Percentiles rank a stretch among this genome's conserved stretches.
phyloP scores from a whole-genome alignment of 768 basidiomycete species.

The Rhodosporidiobolus odoratus region DNA sequence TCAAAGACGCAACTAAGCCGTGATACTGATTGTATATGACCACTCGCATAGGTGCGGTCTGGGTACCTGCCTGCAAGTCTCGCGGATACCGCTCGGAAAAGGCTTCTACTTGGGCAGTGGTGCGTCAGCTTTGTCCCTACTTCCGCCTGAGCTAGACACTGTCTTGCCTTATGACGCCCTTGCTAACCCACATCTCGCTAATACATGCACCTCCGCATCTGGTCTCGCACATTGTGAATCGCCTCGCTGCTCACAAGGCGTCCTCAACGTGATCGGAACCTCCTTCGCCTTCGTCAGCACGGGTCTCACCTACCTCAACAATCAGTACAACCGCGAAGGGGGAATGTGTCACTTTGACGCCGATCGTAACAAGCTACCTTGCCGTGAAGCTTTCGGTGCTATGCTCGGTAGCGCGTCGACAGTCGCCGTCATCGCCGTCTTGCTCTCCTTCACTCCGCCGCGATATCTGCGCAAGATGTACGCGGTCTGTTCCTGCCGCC shows the following conservation, averaged over 20 bases:
- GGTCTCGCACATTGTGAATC: background rate
- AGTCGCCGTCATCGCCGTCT: slow-evolving; percentile 38
- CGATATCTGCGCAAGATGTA: slow-evolving; percentile 33
- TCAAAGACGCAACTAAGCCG: no score
- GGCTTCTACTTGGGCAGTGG: slow-evolving; percentile 60
- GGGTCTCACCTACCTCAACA: slow-evolving; percentile 11
- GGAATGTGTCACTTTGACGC: slow-evolving; percentile 36
- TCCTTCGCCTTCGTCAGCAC: slow-evolving; percentile 12
- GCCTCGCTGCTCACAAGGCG: background rate
- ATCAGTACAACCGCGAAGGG: slow-evolving; percentile 24
- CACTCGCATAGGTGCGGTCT: slow-evolving; percentile 7
- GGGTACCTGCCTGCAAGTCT: slow-evolving; percentile 62
- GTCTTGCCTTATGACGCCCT: no score
- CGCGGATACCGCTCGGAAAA: slow-evolving; percentile 40
- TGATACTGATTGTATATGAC: background rate
- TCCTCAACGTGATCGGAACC: slow-evolving; percentile 60
- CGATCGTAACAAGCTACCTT: slow-evolving; percentile 39
- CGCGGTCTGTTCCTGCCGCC: background rate
- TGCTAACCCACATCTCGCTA: no score
- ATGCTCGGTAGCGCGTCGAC: slow-evolving; percentile 35
- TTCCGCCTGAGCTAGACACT: no score
- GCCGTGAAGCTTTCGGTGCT: slow-evolving; percentile 40
- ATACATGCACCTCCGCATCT: no score
- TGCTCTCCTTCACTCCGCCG: slow-evolving; percentile 38
- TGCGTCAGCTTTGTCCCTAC: slow-evolving; percentile 44